Base-by-base conservation (phyloP, 2,329 filamentous ascomycete genomes). In the Cladophialophora exuberans region DNA sequence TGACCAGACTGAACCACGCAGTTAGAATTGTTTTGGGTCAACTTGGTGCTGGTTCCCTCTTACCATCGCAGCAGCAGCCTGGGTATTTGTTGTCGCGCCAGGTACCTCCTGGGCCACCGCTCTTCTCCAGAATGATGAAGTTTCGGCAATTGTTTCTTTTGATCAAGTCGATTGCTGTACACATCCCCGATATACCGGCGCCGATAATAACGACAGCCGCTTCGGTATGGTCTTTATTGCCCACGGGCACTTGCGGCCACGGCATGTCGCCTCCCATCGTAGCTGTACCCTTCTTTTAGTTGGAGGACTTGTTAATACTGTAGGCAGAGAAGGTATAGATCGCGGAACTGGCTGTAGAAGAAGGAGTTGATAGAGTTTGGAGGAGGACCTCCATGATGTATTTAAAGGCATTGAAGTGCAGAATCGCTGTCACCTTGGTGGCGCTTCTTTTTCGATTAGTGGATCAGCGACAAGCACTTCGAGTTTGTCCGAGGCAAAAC, bases 171-270 rank as follows among this genome's bases (percentile, higher is more conserved):
- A 84, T 83, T 17, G 61, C 61, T 4, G 60, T 64, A 41, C 61
- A 64, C 55, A 64, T 59, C 22, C 79, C 79, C 54, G 77, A 79
- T 26, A 82, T 75, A 0, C 79, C 79, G 6, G 78, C 81, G 3
- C 81, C 81, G 30, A 84, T 79, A 47, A 84, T 83, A 6, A 83
- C 76, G 1, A 83, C 80, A 2, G 78, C 76, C 1, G 80, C 77
- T 57, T 77, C 72, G 6, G 76, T 79, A 56, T 79, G 55, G 20
- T 60, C 55, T 39, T 61, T 63, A 50, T 63, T 63, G 31, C 59
- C 60, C 46, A 59, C 54, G 17, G 57, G 59, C 28, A 63, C 54
- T 23, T 62, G 60, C 17, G 61, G 59, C 61, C 61, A 63, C 13
- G 59, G 57, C 54, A 57, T 55, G 28, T 62, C 54, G n/a, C 59